Conservation (phyloP, 2,329 filamentous ascomycete genomes). For the Talaromyces piceae region DNA sequence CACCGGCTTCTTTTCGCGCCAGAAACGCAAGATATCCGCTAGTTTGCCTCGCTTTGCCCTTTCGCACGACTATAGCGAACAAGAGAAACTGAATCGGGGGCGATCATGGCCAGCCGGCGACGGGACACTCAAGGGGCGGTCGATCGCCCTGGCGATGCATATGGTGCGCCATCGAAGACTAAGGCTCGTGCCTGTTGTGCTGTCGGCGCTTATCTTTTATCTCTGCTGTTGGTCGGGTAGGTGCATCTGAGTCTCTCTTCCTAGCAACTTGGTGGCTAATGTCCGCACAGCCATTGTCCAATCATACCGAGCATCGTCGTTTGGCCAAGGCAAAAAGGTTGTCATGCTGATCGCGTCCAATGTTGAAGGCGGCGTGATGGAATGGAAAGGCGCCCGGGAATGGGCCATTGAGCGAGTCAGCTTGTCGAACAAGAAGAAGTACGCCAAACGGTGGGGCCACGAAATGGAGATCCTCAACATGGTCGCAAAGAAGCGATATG, state of each 20-base stretch:
- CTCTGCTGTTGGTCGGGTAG: slow-evolving; percentile 68
- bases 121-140: slow-evolving; percentile 23
- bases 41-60: slow-evolving; percentile 67
- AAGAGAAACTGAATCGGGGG: slow-evolving; percentile 64
- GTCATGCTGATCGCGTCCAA: slow-evolving; percentile 93
- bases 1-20: slow-evolving; percentile 78
- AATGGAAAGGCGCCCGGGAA: slow-evolving; percentile 94
- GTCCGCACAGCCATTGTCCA: slow-evolving; percentile 46
- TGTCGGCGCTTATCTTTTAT: slow-evolving; percentile 54
- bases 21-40: slow-evolving; percentile 72
- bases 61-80: slow-evolving; percentile 56
- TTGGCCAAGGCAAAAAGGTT: slow-evolving; percentile 82
- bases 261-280: slow-evolving; percentile 24
- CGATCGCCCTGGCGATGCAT: slow-evolving; percentile 33
- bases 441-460: slow-evolving; percentile 83
- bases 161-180: slow-evolving; percentile 61
- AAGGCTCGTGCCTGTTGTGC: slow-evolving; percentile 51
- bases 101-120: slow-evolving; percentile 43
- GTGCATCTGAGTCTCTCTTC: slow-evolving; percentile 33
- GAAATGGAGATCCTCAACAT: slow-evolving; percentile 95
- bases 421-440: slow-evolving; percentile 87
- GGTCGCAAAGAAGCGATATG: slow-evolving; percentile 97
- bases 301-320: slow-evolving; percentile 61
- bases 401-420: slow-evolving; percentile 98
- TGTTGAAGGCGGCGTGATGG: slow-evolving; percentile 93